phyloP scores from a whole-genome alignment of 1,139 yeast species.

The Candida gigantensis region DNA sequence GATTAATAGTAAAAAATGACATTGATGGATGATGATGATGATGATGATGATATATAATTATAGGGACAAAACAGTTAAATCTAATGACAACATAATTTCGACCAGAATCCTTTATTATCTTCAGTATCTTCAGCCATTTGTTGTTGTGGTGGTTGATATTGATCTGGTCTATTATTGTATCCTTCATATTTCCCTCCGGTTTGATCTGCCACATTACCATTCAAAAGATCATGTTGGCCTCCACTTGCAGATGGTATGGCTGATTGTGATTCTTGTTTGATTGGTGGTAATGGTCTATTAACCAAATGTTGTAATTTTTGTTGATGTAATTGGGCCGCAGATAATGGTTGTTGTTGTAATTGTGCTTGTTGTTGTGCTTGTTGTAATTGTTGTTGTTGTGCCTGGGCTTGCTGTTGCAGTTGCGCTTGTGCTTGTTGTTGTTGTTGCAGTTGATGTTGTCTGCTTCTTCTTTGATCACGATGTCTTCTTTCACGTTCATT shows the following conservation, averaged over 20 bases:
- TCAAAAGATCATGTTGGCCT: conserved; percentile 15
- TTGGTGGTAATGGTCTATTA: conserved; percentile 53
- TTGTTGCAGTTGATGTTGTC: conserved; percentile 35
- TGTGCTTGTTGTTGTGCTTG: conserved; percentile 18
- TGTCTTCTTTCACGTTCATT: conserved; percentile 58
- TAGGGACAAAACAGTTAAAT: neutral
- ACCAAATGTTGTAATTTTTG: conserved; percentile 54
- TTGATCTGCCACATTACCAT: conserved; percentile 13
- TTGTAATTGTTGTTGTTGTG: conserved; percentile 18
- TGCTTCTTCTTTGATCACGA: conserved; percentile 43
- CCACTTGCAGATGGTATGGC: conserved; percentile 8
- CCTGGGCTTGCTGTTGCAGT: conserved; percentile 22
- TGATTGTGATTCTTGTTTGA: conserved; percentile 42
- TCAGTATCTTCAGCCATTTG: conserved; percentile 35
- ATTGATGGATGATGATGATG: neutral
- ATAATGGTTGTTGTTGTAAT: conserved; percentile 30
- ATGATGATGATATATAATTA: neutral
- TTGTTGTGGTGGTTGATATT: conserved; percentile 44
- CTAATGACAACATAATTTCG: conserved; percentile 48
- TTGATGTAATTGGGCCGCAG: conserved; percentile 50
- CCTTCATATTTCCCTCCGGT: conserved; percentile 16
- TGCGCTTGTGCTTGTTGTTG: conserved; percentile 22
- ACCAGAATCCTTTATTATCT: conserved; percentile 46
- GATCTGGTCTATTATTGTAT: conserved; percentile 25
- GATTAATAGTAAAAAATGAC: neutral